Base-by-base conservation (phyloP, 1,139 yeast genomes). In the Kodamaea sp. region DNA sequence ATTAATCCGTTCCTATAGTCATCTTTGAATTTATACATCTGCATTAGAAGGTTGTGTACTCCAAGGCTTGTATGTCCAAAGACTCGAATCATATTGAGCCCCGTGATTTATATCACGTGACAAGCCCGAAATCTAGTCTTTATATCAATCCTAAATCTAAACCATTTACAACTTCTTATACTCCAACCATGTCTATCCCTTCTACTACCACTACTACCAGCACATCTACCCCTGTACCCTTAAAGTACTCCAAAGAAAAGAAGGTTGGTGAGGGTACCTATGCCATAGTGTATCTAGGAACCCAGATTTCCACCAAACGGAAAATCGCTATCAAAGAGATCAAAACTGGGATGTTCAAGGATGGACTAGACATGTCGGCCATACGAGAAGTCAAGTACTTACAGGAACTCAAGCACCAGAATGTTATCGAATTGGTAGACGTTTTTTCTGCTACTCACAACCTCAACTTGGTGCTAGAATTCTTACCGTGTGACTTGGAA, bases 221-320 rank as follows among this genome's bases (percentile, higher is more conserved):
- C 21, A 21, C 21, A 12, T 8, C 14, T n/a, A 14, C 26, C n/a
- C 12, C 26, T 16, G 10, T 26, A 5, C 12, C 36, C 4, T 29
- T 35, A 24, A 56, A 55, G 35, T 71, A 71, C 48, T 59, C 73
- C 24, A 71, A 70, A 59, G 95, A 87, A 41, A 79, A 77, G 48
- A 90, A 90, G 57, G 97, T 92, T 18, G 98, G 98, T 55, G 99
- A 94, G 65, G 99, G 99, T 63, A 94, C 99, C 1, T 94, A 92
- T 69, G 99, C 98, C 29, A 95, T 90, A 39, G 99, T 94, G 2
- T 92, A 85, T 53, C 71, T 92, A 12, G 97, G 96, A 1, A 75
- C 73, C 38, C 83, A 80, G 48, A 50, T 74, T 15, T 62, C 77
- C 24, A 71, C 81, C 8, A 63, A 67, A 12, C 63, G 92, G 35